A percentile compares a stretch with the other conserved stretches of the same genome.
Evolutionary conservation across 208 protist species (phyloP).

Genomic region (Acanthamoeba healyi): DNA sequence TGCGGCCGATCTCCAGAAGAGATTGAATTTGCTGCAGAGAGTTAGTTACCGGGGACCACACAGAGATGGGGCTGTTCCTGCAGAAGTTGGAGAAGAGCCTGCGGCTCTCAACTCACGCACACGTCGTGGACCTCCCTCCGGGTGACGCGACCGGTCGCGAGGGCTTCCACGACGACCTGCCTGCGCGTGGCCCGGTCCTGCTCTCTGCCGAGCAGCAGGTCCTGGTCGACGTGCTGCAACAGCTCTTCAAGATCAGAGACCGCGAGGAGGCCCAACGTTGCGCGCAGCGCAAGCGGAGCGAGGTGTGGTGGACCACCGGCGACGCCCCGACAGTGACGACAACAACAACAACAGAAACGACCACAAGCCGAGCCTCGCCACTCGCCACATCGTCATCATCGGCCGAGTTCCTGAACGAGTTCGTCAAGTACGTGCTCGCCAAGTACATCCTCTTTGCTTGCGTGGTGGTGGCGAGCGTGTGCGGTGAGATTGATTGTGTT

Average conservation of each 20-base stretch:
- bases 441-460: not conserved
- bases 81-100: not conserved
- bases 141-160: not conserved
- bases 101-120: not conserved
- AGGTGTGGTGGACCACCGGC: no score
- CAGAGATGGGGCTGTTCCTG: constrained; percentile 19
- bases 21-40: no score
- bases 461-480: not conserved
- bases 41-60: no score
- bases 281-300: no score
- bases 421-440: constrained; percentile 2
- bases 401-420: not conserved
- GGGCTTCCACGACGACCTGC: no score
- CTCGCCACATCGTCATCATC: not conserved
- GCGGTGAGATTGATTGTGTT: not conserved
- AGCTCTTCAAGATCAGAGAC: not conserved
- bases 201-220: not conserved
- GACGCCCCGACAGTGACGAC: not conserved
- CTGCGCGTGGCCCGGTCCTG: not conserved
- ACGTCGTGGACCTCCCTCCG: not conserved
- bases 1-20: no score
- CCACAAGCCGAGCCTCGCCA: no score
- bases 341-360: not conserved
- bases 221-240: constrained; percentile 6
- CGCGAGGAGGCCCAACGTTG: constrained; percentile 25